phyloP scores from a whole-genome alignment of 192 early-diverging fungal genomes.

The Coemansia furcata region DNA sequence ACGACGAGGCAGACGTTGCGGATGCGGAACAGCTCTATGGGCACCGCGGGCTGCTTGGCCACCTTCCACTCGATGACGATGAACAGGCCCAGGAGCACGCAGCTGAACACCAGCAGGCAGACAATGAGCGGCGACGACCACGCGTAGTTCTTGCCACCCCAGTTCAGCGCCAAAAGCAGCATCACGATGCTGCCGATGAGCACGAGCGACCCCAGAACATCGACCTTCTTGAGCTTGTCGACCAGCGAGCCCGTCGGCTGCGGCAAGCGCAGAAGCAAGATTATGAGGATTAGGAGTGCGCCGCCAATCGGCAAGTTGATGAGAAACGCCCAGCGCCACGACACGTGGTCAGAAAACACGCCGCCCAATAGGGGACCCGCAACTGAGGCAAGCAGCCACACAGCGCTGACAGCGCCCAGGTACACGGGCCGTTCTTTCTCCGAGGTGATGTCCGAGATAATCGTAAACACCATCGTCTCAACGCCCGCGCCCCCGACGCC shows the following conservation, averaged over 20 bases:
- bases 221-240: conserved; percentile 54
- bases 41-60: conserved; percentile 63
- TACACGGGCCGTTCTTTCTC: conserved; percentile 72
- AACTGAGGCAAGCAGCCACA: conserved; percentile 59
- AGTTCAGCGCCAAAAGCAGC: conserved; percentile 54
- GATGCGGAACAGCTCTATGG: conserved; percentile 25
- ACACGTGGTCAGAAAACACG: conserved; percentile 61
- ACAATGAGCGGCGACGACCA: conserved; percentile 56
- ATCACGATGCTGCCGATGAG: conserved; percentile 40
- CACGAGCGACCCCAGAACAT: conserved; percentile 52
- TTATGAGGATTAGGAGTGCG: conserved; percentile 52
- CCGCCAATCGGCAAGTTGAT: conserved; percentile 75
- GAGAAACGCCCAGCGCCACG: conserved; percentile 73
- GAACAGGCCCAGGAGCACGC: conserved; percentile 35
- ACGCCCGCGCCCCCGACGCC: conserved; percentile 71
- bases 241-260: conserved; percentile 27
- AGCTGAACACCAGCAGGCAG: conserved; percentile 42
- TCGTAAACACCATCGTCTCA: conserved; percentile 62
- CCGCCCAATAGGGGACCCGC: conserved; percentile 73
- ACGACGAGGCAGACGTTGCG: conserved; percentile 27
- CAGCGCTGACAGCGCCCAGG: conserved; percentile 58
- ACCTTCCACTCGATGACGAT: conserved; percentile 57
- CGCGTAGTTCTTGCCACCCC: conserved; percentile 56
- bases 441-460: conserved; percentile 73
- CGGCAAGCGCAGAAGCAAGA: conserved; percentile 63